Evolutionary conservation across 75 land plant genomes (phyloP).

Genomic region (Picea glauca): DNA sequence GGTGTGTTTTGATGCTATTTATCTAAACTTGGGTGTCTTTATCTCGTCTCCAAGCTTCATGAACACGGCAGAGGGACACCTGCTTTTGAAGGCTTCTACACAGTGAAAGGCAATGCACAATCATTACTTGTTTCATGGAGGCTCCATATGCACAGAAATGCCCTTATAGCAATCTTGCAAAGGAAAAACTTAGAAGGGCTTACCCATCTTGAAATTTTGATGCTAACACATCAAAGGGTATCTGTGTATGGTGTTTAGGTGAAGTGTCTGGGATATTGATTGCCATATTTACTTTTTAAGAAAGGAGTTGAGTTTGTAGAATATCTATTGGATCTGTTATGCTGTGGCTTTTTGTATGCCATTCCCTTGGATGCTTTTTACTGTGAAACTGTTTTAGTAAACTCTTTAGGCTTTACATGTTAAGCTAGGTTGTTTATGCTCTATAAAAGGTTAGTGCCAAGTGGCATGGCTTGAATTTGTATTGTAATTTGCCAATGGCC

Average conservation of each 20-base stretch:
- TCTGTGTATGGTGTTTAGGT: not conserved
- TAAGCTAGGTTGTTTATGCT: not conserved
- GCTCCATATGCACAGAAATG: not conserved
- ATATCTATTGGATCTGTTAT: not conserved
- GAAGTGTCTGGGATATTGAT: not conserved
- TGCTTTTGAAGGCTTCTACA: not conserved
- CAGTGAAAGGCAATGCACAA: not conserved
- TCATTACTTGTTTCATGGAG: not conserved
- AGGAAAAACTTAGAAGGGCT: not conserved
- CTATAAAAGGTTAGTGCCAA: not conserved
- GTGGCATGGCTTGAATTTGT: not conserved
- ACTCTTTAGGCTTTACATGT: not conserved
- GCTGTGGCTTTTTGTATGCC: not conserved
- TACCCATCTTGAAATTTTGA: not conserved
- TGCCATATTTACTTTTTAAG: too few relatives aligned
- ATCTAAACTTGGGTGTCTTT: not conserved
- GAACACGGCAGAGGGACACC: not conserved
- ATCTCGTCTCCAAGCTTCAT: not conserved
- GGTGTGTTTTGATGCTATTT: not conserved
- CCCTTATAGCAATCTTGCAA: not conserved
- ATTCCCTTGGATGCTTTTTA: not conserved
- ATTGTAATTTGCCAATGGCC: not conserved
- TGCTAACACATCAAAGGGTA: not conserved
- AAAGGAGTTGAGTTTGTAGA: too few relatives aligned
- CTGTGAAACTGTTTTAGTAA: too few relatives aligned